These are phyloP conservation scores for Claviceps sorghi DNA, from an alignment of 2,329 filamentous ascomycete genomes.

Conservation along the genomic window DNA sequence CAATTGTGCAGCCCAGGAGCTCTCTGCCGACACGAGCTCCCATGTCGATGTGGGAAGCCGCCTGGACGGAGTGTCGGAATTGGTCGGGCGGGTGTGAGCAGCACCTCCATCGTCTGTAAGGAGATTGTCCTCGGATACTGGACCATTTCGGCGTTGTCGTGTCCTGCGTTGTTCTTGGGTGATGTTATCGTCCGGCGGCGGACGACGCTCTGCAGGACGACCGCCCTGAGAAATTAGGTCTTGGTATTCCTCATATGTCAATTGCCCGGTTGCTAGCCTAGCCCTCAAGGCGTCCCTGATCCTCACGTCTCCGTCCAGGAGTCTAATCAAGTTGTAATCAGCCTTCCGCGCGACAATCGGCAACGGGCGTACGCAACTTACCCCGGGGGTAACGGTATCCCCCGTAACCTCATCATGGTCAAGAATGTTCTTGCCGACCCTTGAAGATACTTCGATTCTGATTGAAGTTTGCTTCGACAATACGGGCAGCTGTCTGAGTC, in stretches of 20 bases:
- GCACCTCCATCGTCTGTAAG: not conserved
- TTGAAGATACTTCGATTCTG: constrained; percentile 23
- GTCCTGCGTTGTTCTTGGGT: constrained; percentile 16
- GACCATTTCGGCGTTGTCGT: constrained; percentile 13
- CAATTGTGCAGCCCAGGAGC: not conserved
- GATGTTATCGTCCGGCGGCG: constrained; percentile 14
- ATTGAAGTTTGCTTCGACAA: constrained; percentile 45
- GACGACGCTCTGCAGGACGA: constrained; percentile 11
- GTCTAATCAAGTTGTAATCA: not conserved
- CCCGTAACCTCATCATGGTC: constrained; percentile 17
- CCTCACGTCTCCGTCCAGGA: too few species aligned
- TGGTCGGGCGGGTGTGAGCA: not conserved
- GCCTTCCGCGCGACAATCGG: not conserved
- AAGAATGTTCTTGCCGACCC: constrained; percentile 15
- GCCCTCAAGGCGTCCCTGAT: too few species aligned
- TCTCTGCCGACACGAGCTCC: not conserved
- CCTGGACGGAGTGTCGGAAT: not conserved
- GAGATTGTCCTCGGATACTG: not conserved
- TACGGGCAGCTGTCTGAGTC: constrained; percentile 50
- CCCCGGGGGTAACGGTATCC: constrained; percentile 10
- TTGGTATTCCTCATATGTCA: constrained; percentile 8
- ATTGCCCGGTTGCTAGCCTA: constrained; percentile 7
- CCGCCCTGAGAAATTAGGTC: constrained; percentile 7
- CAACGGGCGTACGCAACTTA: constrained; percentile 5
- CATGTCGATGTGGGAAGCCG: not conserved